Percentiles rank a stretch among this genome's conserved stretches.
Evolutionary conservation across 768 basidiomycete genomes (phyloP).

Genomic region (Boletus huronensis): DNA sequence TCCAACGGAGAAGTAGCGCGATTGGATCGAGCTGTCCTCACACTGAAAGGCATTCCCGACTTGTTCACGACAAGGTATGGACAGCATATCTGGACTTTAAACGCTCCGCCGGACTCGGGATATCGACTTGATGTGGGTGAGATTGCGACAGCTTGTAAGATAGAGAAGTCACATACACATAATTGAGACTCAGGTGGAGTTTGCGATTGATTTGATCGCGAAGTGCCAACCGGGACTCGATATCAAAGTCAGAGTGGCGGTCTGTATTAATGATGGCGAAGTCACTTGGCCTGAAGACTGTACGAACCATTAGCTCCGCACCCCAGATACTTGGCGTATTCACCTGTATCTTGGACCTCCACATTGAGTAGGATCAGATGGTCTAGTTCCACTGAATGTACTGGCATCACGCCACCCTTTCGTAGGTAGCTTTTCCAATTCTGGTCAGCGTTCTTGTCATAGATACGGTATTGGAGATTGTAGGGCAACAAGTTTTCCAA

Average conservation of each 20-base stretch:
- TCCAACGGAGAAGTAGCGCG: slow-evolving; percentile 66
- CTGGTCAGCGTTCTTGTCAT: slow-evolving; percentile 91
- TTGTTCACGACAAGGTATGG: slow-evolving; percentile 93
- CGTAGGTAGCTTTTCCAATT: slow-evolving; percentile 94
- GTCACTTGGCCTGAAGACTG: slow-evolving; percentile 90
- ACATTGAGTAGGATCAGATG: slow-evolving; percentile 90
- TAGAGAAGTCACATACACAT: slow-evolving; percentile 59
- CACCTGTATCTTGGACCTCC: slow-evolving; percentile 88
- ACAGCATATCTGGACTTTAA: slow-evolving; percentile 92
- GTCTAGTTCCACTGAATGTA: slow-evolving; percentile 89
- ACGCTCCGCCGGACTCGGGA: slow-evolving; percentile 89
- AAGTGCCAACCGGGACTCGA: slow-evolving; percentile 68
- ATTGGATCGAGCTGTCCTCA: slow-evolving; percentile 60
- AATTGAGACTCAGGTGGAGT: slow-evolving; percentile 81
- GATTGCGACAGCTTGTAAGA: not conserved
- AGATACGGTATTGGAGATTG: slow-evolving; percentile 93
- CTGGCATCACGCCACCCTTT: slow-evolving; percentile 91
- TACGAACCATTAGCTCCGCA: not conserved
- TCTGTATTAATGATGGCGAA: slow-evolving; percentile 98
- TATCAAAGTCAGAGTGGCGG: slow-evolving; percentile 82
- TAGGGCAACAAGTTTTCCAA: slow-evolving; percentile 94
- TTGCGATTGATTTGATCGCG: slow-evolving; percentile 73
- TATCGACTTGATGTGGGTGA: slow-evolving; percentile 49
- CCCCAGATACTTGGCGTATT: not conserved
- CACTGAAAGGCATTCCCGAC: slow-evolving; percentile 77